Base-by-base conservation (phyloP, 495 filamentous ascomycete genomes). In the Xylaria scruposa region DNA sequence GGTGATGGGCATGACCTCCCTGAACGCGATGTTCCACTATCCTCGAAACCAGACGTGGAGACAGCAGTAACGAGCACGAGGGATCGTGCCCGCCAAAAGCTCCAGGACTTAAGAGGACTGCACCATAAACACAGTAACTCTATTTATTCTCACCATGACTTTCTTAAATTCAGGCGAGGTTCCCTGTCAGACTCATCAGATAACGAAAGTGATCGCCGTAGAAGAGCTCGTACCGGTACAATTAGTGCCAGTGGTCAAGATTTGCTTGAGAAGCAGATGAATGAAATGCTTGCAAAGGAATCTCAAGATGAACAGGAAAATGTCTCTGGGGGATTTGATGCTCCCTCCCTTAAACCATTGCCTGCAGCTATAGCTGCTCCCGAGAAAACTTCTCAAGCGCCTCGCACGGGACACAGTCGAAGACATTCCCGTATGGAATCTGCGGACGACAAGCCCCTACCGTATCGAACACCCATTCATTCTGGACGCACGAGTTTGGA, bases 211-310 rank as follows among this genome's bases (percentile, higher is more conserved):
- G 85, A 85, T 54, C 76, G 80, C 12, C 78, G 77, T 36, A 79
- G 78, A 59, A 77, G 83, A 53, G 74, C 46, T 21, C 81, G 83
- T 42, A 77, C 56, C 19, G 79, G 77, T 24, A 84, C 78, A 12
- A 80, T 83, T 21, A 81, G 73, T 60, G 76, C 82, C 72, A 77
- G 73, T 54, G 79, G 86, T 44, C 88, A 81, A 70, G 88, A 88
- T 38, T 83, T 91, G 17, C 80, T 93, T 8, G 89, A 90, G 68
- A 90, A 89, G 74, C 90, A 91, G 71, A 90, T 93, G 88, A 83
- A 86, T 72, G 84, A 89, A n/a, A 86, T 91, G 82, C 81, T 91
- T 15, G 87, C 82, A 4, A 85, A 81, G 47, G 89, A 90, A 73
- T 79, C 80, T 26, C 73, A 77, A 29, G 83, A 84, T 6, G 79